phyloP scores from a whole-genome alignment of 2,329 filamentous ascomycete genomes.

The Cladosporium sp. region DNA sequence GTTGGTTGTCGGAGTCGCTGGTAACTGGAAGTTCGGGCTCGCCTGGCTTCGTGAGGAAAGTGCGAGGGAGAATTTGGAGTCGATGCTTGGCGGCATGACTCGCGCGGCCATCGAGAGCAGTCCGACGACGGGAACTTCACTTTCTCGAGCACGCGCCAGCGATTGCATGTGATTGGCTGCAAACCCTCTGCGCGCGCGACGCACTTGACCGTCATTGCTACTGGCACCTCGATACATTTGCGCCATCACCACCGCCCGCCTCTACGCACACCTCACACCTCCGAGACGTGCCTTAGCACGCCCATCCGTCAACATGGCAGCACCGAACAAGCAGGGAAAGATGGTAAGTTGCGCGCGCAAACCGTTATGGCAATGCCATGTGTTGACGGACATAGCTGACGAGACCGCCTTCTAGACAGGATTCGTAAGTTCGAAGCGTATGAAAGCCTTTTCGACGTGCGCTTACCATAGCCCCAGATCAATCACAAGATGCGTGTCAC shows the following conservation, averaged over 20 bases:
- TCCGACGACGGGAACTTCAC: slow-evolving; percentile 13
- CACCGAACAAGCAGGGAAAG: slow-evolving; percentile 82
- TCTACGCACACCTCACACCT: background rate
- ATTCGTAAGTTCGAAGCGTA: slow-evolving; percentile 53
- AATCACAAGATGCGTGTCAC: slow-evolving; percentile 99
- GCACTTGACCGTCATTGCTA: slow-evolving; percentile 15
- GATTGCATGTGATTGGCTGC: slow-evolving; percentile 14
- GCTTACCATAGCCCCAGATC: slow-evolving; percentile 62
- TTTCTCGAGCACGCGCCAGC: slow-evolving; percentile 7
- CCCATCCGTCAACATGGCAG: slow-evolving; percentile 44
- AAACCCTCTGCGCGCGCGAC: slow-evolving; percentile 17
- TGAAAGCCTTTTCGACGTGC: background rate
- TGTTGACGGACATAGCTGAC: slow-evolving; percentile 47
- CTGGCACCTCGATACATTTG: background rate
- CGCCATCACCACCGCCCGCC: background rate
- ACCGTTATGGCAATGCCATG: slow-evolving; percentile 17
- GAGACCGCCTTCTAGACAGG: slow-evolving; percentile 55
- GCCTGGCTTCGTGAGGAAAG: slow-evolving; percentile 12
- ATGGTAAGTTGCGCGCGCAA: slow-evolving; percentile 71
- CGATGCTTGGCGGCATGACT: slow-evolving; percentile 10
- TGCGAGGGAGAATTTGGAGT: slow-evolving; percentile 8
- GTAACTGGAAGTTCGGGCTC: background rate
- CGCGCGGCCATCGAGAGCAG: background rate
- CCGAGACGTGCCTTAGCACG: slow-evolving; percentile 24
- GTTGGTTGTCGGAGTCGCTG: slow-evolving; percentile 19